Evolutionary conservation across 257 asterid genomes (phyloP).

Genomic region (Vinca minor): DNA sequence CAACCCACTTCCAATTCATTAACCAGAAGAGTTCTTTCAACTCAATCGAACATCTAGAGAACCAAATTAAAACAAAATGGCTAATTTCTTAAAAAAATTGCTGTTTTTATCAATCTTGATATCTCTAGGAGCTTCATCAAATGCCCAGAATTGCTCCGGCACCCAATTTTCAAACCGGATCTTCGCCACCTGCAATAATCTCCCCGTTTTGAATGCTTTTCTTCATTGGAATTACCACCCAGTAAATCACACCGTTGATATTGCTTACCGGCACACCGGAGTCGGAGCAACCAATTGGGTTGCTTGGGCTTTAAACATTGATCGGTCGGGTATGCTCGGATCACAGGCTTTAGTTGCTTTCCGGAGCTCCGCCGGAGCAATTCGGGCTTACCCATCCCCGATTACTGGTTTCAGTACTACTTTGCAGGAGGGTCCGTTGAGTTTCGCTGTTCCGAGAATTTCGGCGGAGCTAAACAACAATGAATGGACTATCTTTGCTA

Average conservation of each 20-base stretch:
- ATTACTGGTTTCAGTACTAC: not conserved
- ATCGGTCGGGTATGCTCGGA: constrained; percentile 33
- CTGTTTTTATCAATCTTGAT: not conserved
- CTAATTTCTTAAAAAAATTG: not conserved
- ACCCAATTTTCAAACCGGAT: constrained; percentile 16
- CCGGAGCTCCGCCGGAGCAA: constrained; percentile 19
- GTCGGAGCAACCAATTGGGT: constrained; percentile 43
- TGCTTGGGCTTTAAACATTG: constrained; percentile 55
- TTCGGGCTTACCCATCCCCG: constrained; percentile 48
- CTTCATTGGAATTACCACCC: constrained; percentile 60
- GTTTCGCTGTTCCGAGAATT: constrained; percentile 44
- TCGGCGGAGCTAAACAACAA: constrained; percentile 38
- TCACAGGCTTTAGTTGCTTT: constrained; percentile 59
- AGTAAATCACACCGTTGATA: constrained; percentile 37
- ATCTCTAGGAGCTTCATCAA: not conserved
- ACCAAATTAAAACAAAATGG: not conserved
- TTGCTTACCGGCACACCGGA: constrained; percentile 55
- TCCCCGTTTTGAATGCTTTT: constrained; percentile 48
- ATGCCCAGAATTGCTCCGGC: constrained; percentile 23
- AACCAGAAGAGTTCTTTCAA: not conserved
- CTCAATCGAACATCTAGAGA: too few relatives aligned
- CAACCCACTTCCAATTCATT: not conserved
- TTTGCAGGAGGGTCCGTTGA: constrained; percentile 31
- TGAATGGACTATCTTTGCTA: constrained; percentile 61
- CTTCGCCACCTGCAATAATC: constrained; percentile 30